phyloP scores from a whole-genome alignment of 2,329 filamentous ascomycete genomes.

The Colletotrichum eremochloae region DNA sequence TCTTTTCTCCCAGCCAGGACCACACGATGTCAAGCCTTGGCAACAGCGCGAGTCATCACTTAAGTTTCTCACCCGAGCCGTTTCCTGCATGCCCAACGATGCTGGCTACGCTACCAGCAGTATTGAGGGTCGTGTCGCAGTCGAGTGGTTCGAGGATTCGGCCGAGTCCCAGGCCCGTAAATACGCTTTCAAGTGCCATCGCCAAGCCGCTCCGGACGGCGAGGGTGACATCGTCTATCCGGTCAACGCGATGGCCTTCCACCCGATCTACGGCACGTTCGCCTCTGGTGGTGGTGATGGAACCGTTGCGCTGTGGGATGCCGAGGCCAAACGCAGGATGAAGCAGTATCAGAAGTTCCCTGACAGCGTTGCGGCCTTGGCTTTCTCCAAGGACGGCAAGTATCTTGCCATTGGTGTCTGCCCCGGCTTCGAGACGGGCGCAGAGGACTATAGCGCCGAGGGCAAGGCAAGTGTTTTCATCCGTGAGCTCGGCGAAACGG shows the following conservation, averaged over 20 bases:
- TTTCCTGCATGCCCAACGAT: constrained; percentile 97
- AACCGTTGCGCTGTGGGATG: constrained; percentile 94
- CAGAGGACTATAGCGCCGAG: constrained; percentile 80
- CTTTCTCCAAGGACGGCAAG: constrained; percentile 82
- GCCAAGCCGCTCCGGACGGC: constrained; percentile 75
- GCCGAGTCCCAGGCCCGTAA: constrained; percentile 90
- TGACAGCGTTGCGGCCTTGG: constrained; percentile 81
- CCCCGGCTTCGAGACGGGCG: constrained; percentile 88
- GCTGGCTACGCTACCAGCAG: constrained; percentile 91
- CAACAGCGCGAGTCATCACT: constrained; percentile 93
- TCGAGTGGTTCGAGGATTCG: constrained; percentile 97
- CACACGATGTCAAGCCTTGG: constrained; percentile 79
- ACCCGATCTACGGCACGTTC: constrained; percentile 86
- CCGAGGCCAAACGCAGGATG: constrained; percentile 88
- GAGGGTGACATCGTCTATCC: constrained; percentile 88
- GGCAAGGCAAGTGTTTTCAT: constrained; percentile 84
- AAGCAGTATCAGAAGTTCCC: constrained; percentile 89
- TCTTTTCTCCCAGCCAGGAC: constrained; percentile 65
- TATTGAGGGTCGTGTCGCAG: constrained; percentile 95
- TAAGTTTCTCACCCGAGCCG: constrained; percentile 94
- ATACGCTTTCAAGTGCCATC: constrained; percentile 99
- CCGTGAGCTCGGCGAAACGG: constrained; percentile 85
- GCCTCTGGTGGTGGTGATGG: constrained; percentile 91
- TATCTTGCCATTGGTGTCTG: constrained; percentile 85
- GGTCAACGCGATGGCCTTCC: constrained; percentile 90